Base-by-base conservation (phyloP, 2,329 filamentous ascomycete species). In the Colletotrichum echinochloae region DNA sequence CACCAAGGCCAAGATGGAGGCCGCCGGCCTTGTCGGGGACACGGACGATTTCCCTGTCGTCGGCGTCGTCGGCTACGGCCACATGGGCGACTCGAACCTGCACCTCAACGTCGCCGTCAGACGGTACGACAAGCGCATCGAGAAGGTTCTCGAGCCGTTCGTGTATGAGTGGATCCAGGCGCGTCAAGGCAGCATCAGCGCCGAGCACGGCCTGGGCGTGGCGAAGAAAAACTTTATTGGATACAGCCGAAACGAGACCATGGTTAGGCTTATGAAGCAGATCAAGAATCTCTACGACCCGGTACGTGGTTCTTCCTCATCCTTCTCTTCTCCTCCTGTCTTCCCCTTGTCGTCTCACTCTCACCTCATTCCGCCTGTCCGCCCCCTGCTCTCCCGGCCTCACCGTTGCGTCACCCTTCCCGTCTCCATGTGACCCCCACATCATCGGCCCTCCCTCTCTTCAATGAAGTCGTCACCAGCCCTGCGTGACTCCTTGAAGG, bases 41-140 rank as follows among this genome's bases (percentile, higher is more conserved):
- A 89, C 91, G 7, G 89, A 92, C 66, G 90, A 90, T 55, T 88
- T 91, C 78, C 94, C 95, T 1, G 95, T 97, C 7, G 88, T 97
- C 1, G 92, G 92, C 68, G 95, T 98, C n/a, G 90, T 98, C 26
- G 96, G 96, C 26, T 99, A 98, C 78, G 96, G 96, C 41, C 96
- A 99, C 81, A 98, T 99, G 95, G 97, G 96, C 48, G 96, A 99
- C 81, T 90, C 92, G 4, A 99, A 99, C 82, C 83, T 99, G 74
- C 97, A 99, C 82, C 86, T 99, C 74, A 99, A 99, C 81, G 89
- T 99, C 41, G 88, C 93, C 1, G 92, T 94, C 23, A 86, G 95
- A 72, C 85, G 91, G 72, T 98, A 96, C 81, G 94, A 96, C 81
- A 93, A 95, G 82, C 86, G 89, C 66, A 94, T 99, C 33, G 96